Percentiles rank a stretch among this genome's conserved stretches.
These are phyloP conservation scores for Botrytis galanthina DNA, from an alignment of 2,329 filamentous ascomycete genomes.

Conservation along the genomic window DNA sequence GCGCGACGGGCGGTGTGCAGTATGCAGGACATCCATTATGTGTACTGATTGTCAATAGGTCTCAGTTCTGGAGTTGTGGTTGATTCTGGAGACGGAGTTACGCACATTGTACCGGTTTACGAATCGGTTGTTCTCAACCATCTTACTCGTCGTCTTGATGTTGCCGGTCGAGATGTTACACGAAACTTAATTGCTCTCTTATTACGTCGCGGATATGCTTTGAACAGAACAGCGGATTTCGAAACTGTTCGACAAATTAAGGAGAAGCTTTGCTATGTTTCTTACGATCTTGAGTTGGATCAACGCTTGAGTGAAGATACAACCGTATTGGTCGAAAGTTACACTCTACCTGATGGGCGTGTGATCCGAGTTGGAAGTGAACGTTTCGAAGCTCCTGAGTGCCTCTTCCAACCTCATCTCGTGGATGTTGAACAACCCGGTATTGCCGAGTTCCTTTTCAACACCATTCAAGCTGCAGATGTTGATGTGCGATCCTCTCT, in stretches of 20 bases:
- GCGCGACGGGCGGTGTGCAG: conserved; percentile 20
- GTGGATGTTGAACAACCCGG: conserved; percentile 97
- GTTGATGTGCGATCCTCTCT: conserved; percentile 91
- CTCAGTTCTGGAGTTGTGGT: conserved; percentile 94
- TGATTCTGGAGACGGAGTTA: conserved; percentile 96
- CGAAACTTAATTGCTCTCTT: conserved; percentile 95
- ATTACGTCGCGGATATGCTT: conserved; percentile 87
- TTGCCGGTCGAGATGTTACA: conserved; percentile 96
- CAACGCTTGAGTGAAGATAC: conserved; percentile 96
- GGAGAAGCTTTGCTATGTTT: conserved; percentile 99
- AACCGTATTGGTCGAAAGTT: conserved; percentile 94
- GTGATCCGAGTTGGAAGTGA: conserved; percentile 96
- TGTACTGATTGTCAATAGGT: conserved; percentile 48
- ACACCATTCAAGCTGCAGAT: conserved; percentile 94
- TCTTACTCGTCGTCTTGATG: conserved; percentile 88
- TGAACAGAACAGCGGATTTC: conserved; percentile 98
- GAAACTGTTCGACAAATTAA: conserved; percentile 99
- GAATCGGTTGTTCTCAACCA: conserved; percentile 98
- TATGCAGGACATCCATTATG: not conserved
- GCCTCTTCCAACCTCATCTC: conserved; percentile 95
- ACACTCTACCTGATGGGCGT: conserved; percentile 93
- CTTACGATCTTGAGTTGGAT: conserved; percentile 95
- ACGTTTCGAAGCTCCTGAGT: conserved; percentile 96
- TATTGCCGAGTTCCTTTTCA: conserved; percentile 96
- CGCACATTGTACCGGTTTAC: conserved; percentile 97